Percentiles rank a stretch among this genome's conserved stretches.
phyloP scores from a whole-genome alignment of 2,329 filamentous ascomycete genomes.

The Hyphodiscus sp. region DNA sequence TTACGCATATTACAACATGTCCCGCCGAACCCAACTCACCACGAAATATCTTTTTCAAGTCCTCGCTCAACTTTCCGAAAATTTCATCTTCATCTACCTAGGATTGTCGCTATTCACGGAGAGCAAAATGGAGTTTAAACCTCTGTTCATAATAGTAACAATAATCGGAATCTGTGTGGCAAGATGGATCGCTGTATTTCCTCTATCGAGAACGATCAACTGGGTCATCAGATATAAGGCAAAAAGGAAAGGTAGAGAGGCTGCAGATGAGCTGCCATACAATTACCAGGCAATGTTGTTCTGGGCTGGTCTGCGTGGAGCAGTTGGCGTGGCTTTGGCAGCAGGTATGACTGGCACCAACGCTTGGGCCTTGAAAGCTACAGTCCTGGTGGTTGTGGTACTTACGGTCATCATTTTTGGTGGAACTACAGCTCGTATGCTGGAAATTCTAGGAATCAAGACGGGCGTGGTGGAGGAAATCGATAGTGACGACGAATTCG shows the following conservation, averaged over 20 bases:
- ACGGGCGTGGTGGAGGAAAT: conserved; percentile 96
- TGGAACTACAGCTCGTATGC: conserved; percentile 93
- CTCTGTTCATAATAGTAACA: conserved; percentile 89
- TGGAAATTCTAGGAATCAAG: conserved; percentile 93
- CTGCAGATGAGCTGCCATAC: conserved; percentile 82
- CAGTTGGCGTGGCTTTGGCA: conserved; percentile 90
- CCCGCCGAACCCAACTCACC: conserved; percentile 88
- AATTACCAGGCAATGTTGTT: conserved; percentile 99
- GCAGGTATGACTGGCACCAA: conserved; percentile 81
- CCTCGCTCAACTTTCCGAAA: conserved; percentile 90
- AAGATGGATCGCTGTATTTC: conserved; percentile 91
- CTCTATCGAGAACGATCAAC: conserved; percentile 83
- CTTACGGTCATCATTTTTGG: conserved; percentile 98
- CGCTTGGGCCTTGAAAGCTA: conserved; percentile 77
- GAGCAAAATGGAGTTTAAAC: conserved; percentile 80
- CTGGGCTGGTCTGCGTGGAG: conserved; percentile 93
- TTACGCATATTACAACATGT: conserved; percentile 99
- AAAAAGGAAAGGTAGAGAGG: conserved; percentile 65
- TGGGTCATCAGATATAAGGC: conserved; percentile 86
- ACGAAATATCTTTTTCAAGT: conserved; percentile 98
- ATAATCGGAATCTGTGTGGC: conserved; percentile 87
- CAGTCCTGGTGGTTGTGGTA: conserved; percentile 95
- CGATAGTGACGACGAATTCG: conserved; percentile 97
- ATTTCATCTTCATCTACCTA: conserved; percentile 99
- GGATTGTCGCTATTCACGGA: conserved; percentile 94